Base-by-base conservation (phyloP, 768 basidiomycete species). In the Mycena metata region DNA sequence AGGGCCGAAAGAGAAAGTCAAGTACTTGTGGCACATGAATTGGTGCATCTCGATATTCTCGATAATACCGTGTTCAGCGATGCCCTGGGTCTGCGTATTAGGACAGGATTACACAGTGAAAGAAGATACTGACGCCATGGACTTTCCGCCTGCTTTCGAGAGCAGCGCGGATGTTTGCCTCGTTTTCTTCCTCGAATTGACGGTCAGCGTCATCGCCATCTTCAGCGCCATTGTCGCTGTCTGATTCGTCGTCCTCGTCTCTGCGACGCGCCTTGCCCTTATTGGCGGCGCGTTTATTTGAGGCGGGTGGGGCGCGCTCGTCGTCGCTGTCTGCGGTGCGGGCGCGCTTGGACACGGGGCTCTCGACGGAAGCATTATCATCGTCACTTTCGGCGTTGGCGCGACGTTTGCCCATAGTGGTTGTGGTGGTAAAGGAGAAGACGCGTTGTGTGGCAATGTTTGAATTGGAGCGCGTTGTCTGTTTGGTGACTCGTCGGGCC, bases 21-120 rank as follows among this genome's bases (percentile, higher is more conserved):
- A 84, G 79, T 86, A 90, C 77, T 90, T 86, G 81, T 99, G 96
- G 79, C 96, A 98, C 96, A 99, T 97, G 81, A 99, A 99, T 76
- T 98, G 91, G 75, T 90, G 86, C 88, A 95, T 89, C 75, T 96
- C 92, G 47, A 98, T 87, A 39, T 86, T 84, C 73, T 95, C 92
- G 67, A 98, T 93, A 71, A 98, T 91, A 6, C 96, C 97, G 73
- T 91, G 88, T 57, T 96, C 91, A 7, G 96, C 94, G 51, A 94
- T 84, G 16, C 84, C 87, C 96, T 97, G 71, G 3, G 30, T 35
- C 3, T n/a, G 16, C 19, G 45, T 51, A 17, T 54, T 0, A 64
- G n/a, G 5, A 66, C n/a, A n/a, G n/a, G n/a, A n/a, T n/a, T n/a
- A n/a, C n/a, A n/a, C n/a, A n/a, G n/a, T n/a, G n/a, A n/a, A 26